These are phyloP conservation scores for Penstemon eatonii DNA, from an alignment of 257 asterid genomes.

Conservation along the genomic window DNA sequence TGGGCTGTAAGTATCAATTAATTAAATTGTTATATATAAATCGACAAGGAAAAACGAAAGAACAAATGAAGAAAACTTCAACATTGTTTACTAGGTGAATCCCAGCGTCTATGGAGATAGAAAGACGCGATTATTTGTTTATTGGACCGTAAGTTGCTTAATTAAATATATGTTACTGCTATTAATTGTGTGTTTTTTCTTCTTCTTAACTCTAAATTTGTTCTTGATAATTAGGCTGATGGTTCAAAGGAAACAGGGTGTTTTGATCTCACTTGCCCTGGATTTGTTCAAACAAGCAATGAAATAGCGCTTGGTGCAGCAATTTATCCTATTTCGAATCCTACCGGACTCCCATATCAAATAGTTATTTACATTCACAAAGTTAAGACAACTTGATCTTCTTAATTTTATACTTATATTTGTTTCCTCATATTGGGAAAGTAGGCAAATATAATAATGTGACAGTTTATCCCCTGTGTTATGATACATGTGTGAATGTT, in stretches of 20 bases:
- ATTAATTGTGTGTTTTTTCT: neutral
- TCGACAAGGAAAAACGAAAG: neutral
- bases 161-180: neutral
- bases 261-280: constrained; percentile 70
- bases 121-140: constrained; percentile 56
- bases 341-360: constrained; percentile 48
- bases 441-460: too few species aligned
- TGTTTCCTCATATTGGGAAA: too few species aligned
- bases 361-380: constrained; percentile 51
- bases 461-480: too few species aligned
- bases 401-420: neutral
- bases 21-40: too few species aligned
- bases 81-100: constrained; percentile 50
- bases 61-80: neutral
- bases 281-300: constrained; percentile 61
- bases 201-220: neutral
- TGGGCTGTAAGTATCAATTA: constrained; percentile 55
- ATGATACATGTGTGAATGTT: too few species aligned
- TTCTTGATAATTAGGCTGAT: constrained; percentile 38
- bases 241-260: constrained; percentile 59
- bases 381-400: constrained; percentile 29
- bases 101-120: constrained; percentile 70
- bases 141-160: constrained; percentile 69
- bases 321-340: constrained; percentile 57
- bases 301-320: constrained; percentile 73